A percentile compares a stretch with the other conserved stretches of the same genome.
These are phyloP conservation scores for Aspergillus uvarum DNA, from an alignment of 2,329 filamentous ascomycete species.

Conservation along the genomic window DNA sequence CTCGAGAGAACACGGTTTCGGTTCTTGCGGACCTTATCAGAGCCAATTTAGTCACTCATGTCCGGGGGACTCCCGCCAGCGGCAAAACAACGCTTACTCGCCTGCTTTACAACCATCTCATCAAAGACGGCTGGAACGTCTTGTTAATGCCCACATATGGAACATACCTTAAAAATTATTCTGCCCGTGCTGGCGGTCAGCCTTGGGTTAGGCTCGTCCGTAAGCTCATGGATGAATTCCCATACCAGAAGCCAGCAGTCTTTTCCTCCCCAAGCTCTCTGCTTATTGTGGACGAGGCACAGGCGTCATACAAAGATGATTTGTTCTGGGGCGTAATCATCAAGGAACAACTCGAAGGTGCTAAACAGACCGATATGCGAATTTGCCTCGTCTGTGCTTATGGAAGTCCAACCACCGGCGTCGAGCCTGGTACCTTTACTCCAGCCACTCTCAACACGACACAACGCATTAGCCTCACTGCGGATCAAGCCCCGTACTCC, in stretches of 20 bases:
- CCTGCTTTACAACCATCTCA: slow-evolving; percentile 3
- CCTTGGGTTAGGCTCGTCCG: not conserved
- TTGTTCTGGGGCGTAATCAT: slow-evolving; percentile 14
- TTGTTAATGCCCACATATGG: no score
- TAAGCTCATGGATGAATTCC: not conserved
- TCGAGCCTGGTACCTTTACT: not conserved
- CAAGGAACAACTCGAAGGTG: slow-evolving; percentile 10
- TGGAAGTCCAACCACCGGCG: slow-evolving; percentile 14
- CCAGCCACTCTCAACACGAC: not conserved
- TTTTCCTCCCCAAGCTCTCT: slow-evolving; percentile 10
- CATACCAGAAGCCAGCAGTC: no score
- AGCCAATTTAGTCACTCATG: slow-evolving; percentile 8
- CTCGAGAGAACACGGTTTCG: slow-evolving; percentile 6
- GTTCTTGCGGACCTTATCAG: slow-evolving; percentile 9
- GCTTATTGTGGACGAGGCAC: slow-evolving; percentile 17
- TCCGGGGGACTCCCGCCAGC: slow-evolving; percentile 15
- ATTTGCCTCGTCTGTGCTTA: slow-evolving; percentile 21
- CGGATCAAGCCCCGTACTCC: not conserved
- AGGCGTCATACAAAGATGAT: slow-evolving; percentile 10
- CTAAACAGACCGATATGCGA: not conserved
- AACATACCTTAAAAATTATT: not conserved
- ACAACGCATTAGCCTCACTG: not conserved
- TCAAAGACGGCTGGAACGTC: slow-evolving; percentile 1
- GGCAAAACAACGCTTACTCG: slow-evolving; percentile 13
- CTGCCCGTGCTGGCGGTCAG: no score